Conservation (phyloP, 1,139 yeast genomes). For the Hemisphaericaspora lyxosophila region DNA sequence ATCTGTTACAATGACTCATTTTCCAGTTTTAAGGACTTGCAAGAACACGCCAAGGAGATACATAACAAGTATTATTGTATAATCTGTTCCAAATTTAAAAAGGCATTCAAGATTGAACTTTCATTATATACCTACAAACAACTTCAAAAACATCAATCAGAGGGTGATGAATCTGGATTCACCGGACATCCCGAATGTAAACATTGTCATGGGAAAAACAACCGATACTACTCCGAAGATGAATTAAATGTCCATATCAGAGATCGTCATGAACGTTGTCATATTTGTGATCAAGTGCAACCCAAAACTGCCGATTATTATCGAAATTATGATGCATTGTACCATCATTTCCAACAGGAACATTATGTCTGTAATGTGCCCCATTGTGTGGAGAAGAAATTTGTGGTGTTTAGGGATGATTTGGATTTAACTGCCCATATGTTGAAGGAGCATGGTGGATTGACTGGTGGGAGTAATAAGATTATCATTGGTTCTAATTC, state of each 20-base stretch:
- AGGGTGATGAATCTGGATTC: conserved; percentile 73
- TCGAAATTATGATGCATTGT: conserved; percentile 69
- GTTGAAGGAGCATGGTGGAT: conserved; percentile 75
- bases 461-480: conserved; percentile 45
- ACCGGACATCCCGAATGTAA: conserved; percentile 88
- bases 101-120: conserved; percentile 74
- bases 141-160: conserved; percentile 66
- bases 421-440: conserved; percentile 87
- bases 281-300: conserved; percentile 75
- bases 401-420: conserved; percentile 88
- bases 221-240: conserved; percentile 82
- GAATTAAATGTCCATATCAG: conserved; percentile 82
- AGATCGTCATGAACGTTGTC: conserved; percentile 84
- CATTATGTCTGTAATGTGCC: conserved; percentile 84
- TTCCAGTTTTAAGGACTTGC: conserved; percentile 54
- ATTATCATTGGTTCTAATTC: conserved; percentile 44
- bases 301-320: conserved; percentile 74
- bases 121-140: conserved; percentile 60
- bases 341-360: conserved; percentile 66
- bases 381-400: conserved; percentile 82
- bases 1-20: conserved; percentile 46
- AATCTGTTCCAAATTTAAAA: conserved; percentile 72
- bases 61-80: conserved; percentile 71
- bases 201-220: conserved; percentile 60
- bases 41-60: conserved; percentile 59